Percentiles rank a stretch among this genome's conserved stretches.
phyloP scores from a whole-genome alignment of 495 filamentous ascomycete species.

The Entonaema liquescens region DNA sequence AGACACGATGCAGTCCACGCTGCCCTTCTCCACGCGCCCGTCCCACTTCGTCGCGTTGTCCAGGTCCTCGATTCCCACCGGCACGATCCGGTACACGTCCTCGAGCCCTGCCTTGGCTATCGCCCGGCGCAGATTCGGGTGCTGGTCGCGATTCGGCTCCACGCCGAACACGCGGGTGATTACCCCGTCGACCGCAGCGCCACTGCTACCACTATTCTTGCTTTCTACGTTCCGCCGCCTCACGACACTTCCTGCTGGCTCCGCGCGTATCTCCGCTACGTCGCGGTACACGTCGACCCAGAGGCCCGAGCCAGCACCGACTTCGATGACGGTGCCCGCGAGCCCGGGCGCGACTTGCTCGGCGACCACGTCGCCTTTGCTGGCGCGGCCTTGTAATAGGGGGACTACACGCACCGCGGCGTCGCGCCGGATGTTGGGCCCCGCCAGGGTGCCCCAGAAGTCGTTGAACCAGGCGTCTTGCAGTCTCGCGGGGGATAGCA shows the following conservation, averaged over 20 bases:
- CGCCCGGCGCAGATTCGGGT: slow-evolving; percentile 57
- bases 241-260: slow-evolving; percentile 2
- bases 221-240: slow-evolving; percentile 13
- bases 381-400: slow-evolving; percentile 52
- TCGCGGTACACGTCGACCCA: slow-evolving; percentile 54
- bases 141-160: slow-evolving; percentile 69
- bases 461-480: slow-evolving; percentile 58
- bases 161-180: slow-evolving; percentile 71
- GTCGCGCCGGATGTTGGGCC: slow-evolving; percentile 48
- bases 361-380: slow-evolving; percentile 37
- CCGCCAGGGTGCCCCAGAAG: slow-evolving; percentile 55
- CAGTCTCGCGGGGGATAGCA: slow-evolving; percentile 48
- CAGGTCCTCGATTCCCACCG: slow-evolving; percentile 66
- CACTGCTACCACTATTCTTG: too few relatives aligned
- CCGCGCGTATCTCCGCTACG: neutral
- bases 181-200: slow-evolving; percentile 2
- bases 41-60: slow-evolving; percentile 51
- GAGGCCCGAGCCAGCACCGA: slow-evolving; percentile 60
- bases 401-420: slow-evolving; percentile 48
- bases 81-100: slow-evolving; percentile 71
- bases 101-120: slow-evolving; percentile 60
- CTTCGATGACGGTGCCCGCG: slow-evolving; percentile 53
- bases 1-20: slow-evolving; percentile 73
- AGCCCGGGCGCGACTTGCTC: slow-evolving; percentile 42
- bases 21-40: slow-evolving; percentile 57